Conservation (phyloP, 805 yeast species). For the Pichia occidentalis region DNA sequence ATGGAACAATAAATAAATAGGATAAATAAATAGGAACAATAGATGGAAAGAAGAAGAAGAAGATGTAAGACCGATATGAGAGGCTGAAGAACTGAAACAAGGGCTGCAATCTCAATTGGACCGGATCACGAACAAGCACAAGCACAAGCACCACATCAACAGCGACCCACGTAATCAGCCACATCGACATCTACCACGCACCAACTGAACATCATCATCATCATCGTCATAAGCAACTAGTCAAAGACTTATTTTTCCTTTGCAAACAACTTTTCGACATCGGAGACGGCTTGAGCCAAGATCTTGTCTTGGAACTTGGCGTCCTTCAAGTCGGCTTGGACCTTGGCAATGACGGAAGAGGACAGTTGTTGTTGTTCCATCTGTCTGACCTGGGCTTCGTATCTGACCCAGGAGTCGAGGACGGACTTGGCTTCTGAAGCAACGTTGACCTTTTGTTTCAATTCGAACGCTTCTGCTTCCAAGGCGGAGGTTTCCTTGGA, state of each 20-base stretch:
- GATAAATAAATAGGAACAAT: no score
- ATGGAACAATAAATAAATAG: no score
- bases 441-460: slow-evolving; percentile 83
- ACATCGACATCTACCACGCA: no score
- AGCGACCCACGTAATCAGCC: no score
- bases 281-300: slow-evolving; percentile 85
- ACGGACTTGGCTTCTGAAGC: slow-evolving; percentile 90
- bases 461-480: slow-evolving; percentile 90
- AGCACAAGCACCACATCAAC: no score
- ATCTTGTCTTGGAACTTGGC: slow-evolving; percentile 92
- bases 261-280: slow-evolving; percentile 77
- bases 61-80: no score
- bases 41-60: no score
- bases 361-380: slow-evolving; percentile 90
- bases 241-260: slow-evolving; percentile 28
- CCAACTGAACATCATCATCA: no score
- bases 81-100: no score
- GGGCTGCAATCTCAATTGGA: no score
- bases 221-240: no score
- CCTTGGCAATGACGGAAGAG: slow-evolving; percentile 78
- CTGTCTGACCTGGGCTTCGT: slow-evolving; percentile 94
- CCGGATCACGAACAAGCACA: no score
- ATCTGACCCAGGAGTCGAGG: slow-evolving; percentile 98
- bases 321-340: slow-evolving; percentile 74
- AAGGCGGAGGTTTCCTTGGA: slow-evolving; percentile 95